Evolutionary conservation across 371 early-diverging fungal genomes (phyloP).

Genomic region (Fennellomyces sp.): DNA sequence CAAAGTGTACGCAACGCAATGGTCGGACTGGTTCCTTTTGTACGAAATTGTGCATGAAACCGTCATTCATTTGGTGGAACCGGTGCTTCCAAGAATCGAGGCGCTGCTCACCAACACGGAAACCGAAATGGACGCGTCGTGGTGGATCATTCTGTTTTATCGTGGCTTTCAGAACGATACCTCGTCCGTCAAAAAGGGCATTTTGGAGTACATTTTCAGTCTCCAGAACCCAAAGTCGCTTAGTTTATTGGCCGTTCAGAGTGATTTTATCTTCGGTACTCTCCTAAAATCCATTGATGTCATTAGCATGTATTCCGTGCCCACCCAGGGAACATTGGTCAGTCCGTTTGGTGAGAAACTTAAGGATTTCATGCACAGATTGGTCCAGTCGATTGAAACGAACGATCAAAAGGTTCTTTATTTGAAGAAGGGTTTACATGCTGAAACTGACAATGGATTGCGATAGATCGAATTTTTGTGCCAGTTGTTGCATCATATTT

Average conservation of each 20-base stretch:
- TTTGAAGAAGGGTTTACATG: neutral
- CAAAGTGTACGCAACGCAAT: conserved; percentile 28
- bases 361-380: conserved; percentile 24
- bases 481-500: conserved; percentile 43
- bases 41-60: conserved; percentile 63
- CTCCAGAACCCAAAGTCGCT: conserved; percentile 25
- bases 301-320: conserved; percentile 37
- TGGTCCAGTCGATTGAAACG: conserved; percentile 20
- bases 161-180: conserved; percentile 50
- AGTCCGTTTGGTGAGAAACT: conserved; percentile 52
- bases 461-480: conserved; percentile 20
- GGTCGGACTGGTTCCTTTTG: conserved; percentile 64
- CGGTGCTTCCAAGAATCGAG: conserved; percentile 47
- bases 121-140: conserved; percentile 32
- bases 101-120: conserved; percentile 22
- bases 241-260: conserved; percentile 28
- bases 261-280: conserved; percentile 43
- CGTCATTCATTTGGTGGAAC: conserved; percentile 56
- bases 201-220: conserved; percentile 44
- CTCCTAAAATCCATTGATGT: conserved; percentile 38
- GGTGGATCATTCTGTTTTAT: conserved; percentile 48
- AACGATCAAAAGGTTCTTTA: conserved; percentile 29
- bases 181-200: conserved; percentile 36
- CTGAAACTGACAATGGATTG: neutral
- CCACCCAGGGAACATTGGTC: conserved; percentile 43